Percentiles rank a stretch among this genome's conserved stretches.
phyloP scores from a whole-genome alignment of 768 basidiomycete species.

The Podaxis carcinomalis region DNA sequence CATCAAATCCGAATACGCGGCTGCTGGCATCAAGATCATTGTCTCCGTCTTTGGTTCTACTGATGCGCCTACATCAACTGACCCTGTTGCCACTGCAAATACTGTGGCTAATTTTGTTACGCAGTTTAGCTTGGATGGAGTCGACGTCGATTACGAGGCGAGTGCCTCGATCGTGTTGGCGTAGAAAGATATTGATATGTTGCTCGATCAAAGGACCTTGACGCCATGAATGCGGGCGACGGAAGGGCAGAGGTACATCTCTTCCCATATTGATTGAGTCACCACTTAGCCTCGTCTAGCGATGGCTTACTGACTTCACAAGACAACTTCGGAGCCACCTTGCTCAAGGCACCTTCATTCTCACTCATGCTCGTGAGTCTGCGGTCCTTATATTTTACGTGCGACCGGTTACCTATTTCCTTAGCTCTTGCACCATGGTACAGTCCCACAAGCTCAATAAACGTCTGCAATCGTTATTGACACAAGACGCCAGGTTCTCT shows the following conservation, averaged over 20 bases:
- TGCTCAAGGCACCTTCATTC: conserved; percentile 43
- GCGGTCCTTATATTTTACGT: not conserved
- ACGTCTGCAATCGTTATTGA: not conserved
- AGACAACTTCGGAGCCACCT: conserved; percentile 44
- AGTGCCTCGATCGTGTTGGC: not conserved
- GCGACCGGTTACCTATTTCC: not conserved
- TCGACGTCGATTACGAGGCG: conserved; percentile 65
- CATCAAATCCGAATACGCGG: conserved; percentile 47
- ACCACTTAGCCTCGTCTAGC: conserved; percentile 18
- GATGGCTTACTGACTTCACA: conserved; percentile 53
- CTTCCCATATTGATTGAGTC: not conserved
- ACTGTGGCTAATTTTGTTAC: conserved; percentile 64
- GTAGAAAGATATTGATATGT: not conserved
- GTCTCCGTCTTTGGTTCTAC: conserved; percentile 62
- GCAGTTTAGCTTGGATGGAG: conserved; percentile 57
- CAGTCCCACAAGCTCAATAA: not conserved
- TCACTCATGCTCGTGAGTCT: conserved; percentile 52
- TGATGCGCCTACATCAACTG: conserved; percentile 52
- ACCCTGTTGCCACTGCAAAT: conserved; percentile 60
- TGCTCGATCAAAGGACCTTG: conserved; percentile 44
- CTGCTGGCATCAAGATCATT: conserved; percentile 53
- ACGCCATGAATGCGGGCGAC: conserved; percentile 48
- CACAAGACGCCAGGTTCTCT: conserved; percentile 32
- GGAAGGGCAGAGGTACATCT: conserved; percentile 44
- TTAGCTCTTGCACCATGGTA: conserved; percentile 49